Percentiles rank a stretch among this genome's conserved stretches.
Conservation (phyloP, 805 yeast genomes). For the Ogataea paraovalis region DNA sequence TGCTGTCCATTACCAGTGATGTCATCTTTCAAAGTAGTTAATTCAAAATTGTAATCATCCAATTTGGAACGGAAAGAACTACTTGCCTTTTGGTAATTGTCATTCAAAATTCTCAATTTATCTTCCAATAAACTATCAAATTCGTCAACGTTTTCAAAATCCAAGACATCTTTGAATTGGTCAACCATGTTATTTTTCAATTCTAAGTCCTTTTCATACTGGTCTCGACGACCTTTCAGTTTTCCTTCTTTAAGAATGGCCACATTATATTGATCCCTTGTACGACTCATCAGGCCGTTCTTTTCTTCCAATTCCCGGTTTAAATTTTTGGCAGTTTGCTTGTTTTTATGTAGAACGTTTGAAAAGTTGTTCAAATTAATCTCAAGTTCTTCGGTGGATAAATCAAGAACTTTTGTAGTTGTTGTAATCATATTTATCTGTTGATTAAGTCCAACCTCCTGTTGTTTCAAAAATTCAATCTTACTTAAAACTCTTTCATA, state of each 20-base stretch:
- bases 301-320: constrained; percentile 17
- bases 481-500: constrained; percentile 69
- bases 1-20: constrained; percentile 42
- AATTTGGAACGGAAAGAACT: constrained; percentile 6
- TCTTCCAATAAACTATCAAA: constrained; percentile 10
- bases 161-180: constrained; percentile 6
- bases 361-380: constrained; percentile 40
- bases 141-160: constrained; percentile 2
- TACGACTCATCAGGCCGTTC: constrained; percentile 3
- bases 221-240: constrained; percentile 34
- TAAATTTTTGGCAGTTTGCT: constrained; percentile 12
- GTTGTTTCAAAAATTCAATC: constrained; percentile 52
- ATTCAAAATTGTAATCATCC: constrained; percentile 14
- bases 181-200: constrained; percentile 10
- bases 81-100: constrained; percentile 1
- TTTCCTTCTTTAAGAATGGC: constrained; percentile 53
- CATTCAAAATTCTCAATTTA: constrained; percentile 3
- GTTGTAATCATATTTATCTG: constrained; percentile 50
- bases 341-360: constrained; percentile 23
- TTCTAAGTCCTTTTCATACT: constrained; percentile 18
- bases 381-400: constrained; percentile 39
- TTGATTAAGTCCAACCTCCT: constrained; percentile 40
- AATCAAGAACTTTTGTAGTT: constrained; percentile 44
- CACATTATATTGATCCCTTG: constrained; percentile 33
- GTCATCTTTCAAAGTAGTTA: constrained; percentile 26